A percentile compares a stretch with the other conserved stretches of the same genome.
Evolutionary conservation across 345 rosid genomes (phyloP).

Genomic region (Salix exigua): DNA sequence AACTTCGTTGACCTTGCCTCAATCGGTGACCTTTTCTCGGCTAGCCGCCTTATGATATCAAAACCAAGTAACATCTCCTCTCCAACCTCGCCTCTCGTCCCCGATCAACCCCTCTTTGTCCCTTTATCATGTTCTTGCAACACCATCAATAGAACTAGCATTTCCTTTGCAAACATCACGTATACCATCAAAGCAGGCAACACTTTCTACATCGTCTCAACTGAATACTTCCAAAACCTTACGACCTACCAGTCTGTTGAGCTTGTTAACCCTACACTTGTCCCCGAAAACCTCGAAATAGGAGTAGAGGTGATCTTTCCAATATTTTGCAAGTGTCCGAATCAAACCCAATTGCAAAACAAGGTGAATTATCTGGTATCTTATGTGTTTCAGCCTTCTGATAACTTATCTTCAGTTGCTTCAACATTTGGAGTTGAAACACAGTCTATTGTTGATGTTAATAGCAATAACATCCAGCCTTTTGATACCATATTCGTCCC

Average conservation of each 20-base stretch:
- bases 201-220: constrained; percentile 44
- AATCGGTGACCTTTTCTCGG: constrained; percentile 55
- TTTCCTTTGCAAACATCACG: constrained; percentile 48
- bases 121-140: constrained; percentile 63
- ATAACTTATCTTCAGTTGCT: constrained; percentile 47
- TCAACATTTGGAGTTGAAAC: constrained; percentile 42
- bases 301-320: constrained; percentile 48
- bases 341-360: constrained; percentile 30
- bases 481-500: constrained; percentile 56
- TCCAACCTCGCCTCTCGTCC: constrained; percentile 40
- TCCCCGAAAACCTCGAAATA: constrained; percentile 36
- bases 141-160: constrained; percentile 23
- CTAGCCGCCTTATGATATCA: constrained; percentile 57
- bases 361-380: constrained; percentile 43
- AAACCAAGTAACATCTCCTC: constrained; percentile 59
- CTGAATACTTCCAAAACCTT: constrained; percentile 36
- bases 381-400: constrained; percentile 63
- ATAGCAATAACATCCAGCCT: constrained; percentile 35
- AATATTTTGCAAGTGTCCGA: constrained; percentile 62
- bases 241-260: constrained; percentile 63
- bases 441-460: constrained; percentile 34
- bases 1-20: constrained; percentile 52
- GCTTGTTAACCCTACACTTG: constrained; percentile 48
- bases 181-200: constrained; percentile 40
- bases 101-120: constrained; percentile 49